Evolutionary conservation across 768 basidiomycete species (phyloP).

Genomic region (Mycena albidolilacea): DNA sequence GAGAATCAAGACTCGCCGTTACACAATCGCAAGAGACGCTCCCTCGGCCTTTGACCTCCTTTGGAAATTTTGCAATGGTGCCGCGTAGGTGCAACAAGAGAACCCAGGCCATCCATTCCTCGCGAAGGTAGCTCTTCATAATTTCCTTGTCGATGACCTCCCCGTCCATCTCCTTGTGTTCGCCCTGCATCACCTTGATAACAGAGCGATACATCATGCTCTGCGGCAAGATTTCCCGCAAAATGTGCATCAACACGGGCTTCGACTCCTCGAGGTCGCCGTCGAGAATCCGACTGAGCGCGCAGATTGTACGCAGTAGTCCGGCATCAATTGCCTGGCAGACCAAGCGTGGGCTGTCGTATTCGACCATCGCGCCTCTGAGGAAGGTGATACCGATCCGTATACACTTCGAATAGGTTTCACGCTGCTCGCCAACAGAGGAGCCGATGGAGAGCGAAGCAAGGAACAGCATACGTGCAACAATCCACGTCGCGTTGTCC

Average conservation of each 20-base stretch:
- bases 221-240: constrained; percentile 21
- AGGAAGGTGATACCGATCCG: constrained; percentile 6
- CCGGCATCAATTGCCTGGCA: constrained; percentile 28
- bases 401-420: background rate
- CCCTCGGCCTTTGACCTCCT: background rate
- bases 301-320: constrained; percentile 13
- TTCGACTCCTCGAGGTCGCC: background rate
- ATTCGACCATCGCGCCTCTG: background rate
- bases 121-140: constrained; percentile 8
- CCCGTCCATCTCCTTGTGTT: constrained; percentile 14
- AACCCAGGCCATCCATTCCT: constrained; percentile 18
- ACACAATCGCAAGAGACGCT: constrained; percentile 9
- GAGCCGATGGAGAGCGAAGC: background rate
- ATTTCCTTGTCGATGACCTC: constrained; percentile 1
- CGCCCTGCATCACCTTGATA: constrained; percentile 21
- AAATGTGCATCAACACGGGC: background rate
- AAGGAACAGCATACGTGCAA: constrained; percentile 26
- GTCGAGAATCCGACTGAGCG: background rate
- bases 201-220: constrained; percentile 29
- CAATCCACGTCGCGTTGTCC: constrained; percentile 31
- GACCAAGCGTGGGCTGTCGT: constrained; percentile 16
- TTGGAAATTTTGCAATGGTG: constrained; percentile 25
- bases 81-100: constrained; percentile 1
- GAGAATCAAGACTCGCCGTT: background rate
- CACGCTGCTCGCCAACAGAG: background rate